phyloP scores from a whole-genome alignment of 257 asterid genomes.

The Solanum ossicruentum region DNA sequence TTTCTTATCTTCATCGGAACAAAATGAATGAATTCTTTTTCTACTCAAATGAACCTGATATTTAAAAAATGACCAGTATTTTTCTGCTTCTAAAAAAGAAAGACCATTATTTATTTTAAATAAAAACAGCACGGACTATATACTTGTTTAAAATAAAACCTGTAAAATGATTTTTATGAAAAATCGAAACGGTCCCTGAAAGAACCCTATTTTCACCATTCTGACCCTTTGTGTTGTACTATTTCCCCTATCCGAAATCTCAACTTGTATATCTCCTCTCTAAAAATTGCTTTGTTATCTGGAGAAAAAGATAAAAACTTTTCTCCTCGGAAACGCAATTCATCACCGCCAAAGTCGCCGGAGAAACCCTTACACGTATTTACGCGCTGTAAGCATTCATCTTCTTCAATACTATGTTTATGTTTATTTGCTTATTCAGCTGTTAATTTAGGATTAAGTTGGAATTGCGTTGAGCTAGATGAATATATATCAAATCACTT shows the following conservation, averaged over 20 bases:
- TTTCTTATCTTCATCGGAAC: no score
- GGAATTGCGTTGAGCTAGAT: not conserved
- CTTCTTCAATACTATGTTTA: not conserved
- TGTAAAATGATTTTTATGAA: not conserved
- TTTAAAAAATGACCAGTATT: no score
- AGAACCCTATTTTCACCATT: conserved; percentile 27
- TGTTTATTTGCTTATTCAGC: not conserved
- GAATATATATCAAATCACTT: not conserved
- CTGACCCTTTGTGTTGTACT: conserved; percentile 9
- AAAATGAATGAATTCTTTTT: no score
- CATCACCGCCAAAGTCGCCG: not conserved
- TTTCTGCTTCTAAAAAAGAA: not conserved
- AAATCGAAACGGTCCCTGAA: not conserved
- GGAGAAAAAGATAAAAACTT: not conserved
- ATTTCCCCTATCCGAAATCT: conserved; percentile 8
- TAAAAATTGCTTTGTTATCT: conserved; percentile 11
- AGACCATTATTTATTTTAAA: not conserved
- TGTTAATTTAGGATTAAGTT: not conserved
- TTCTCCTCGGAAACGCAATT: not conserved
- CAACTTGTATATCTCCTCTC: conserved; percentile 13
- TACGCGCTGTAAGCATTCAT: not conserved
- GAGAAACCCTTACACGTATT: not conserved
- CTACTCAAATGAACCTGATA: no score
- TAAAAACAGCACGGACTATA: not conserved
- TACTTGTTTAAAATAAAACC: not conserved